Percentiles rank a stretch among this genome's conserved stretches.
Conservation (phyloP, 2,329 filamentous ascomycete genomes). For the Neonectria punicea region DNA sequence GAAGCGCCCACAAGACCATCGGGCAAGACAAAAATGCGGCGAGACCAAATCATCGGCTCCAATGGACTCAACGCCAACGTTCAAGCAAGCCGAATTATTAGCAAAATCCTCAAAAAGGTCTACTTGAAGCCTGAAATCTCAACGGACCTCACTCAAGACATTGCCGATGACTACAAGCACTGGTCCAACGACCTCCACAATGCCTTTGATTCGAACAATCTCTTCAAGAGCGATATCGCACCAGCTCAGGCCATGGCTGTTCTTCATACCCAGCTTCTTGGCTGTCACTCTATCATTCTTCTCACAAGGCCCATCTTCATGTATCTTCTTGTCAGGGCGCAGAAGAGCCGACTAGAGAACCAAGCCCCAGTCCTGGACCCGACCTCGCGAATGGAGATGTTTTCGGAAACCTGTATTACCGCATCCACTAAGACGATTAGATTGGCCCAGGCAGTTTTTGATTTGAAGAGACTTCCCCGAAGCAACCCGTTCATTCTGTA, state of each 20-base stretch:
- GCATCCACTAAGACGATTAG: conserved; percentile 62
- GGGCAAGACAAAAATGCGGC: conserved; percentile 10
- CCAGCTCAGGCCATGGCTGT: conserved; percentile 64
- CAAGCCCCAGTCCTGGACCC: background rate
- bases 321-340: conserved; percentile 60
- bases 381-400: conserved; percentile 53
- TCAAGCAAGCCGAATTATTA: conserved; percentile 66
- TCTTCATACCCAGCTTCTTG: conserved; percentile 70
- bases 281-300: conserved; percentile 71
- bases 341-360: conserved; percentile 21
- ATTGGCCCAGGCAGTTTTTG: conserved; percentile 57
- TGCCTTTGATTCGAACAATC: conserved; percentile 57
- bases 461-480: conserved; percentile 58
- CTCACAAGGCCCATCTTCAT: conserved; percentile 73
- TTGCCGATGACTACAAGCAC: conserved; percentile 51
- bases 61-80: conserved; percentile 65
- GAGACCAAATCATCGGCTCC: conserved; percentile 10
- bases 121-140: conserved; percentile 71
- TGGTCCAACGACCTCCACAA: conserved; percentile 51
- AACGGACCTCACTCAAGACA: conserved; percentile 65
- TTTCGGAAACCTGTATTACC: conserved; percentile 62
- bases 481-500: conserved; percentile 68
- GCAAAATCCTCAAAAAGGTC: conserved; percentile 66
- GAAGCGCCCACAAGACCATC: conserved; percentile 44
- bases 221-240: conserved; percentile 14